A percentile compares a stretch with the other conserved stretches of the same genome.
phyloP scores from a whole-genome alignment of 140 eudicot species.

The Senecio squalidus region DNA sequence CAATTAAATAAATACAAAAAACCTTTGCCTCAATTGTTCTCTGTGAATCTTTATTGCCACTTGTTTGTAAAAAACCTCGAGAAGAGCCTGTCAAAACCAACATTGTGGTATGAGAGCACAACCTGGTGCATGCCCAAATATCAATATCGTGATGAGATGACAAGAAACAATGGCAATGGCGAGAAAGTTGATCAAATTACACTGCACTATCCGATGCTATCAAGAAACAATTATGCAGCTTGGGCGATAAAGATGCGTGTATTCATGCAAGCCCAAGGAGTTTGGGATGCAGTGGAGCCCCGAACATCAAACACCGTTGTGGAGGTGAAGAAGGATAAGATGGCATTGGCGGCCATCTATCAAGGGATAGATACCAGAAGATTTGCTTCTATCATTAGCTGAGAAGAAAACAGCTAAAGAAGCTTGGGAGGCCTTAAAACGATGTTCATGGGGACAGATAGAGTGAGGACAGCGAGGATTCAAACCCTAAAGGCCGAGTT shows the following conservation, averaged over 20 bases:
- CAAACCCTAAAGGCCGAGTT: slow-evolving; percentile 1
- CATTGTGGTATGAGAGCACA: slow-evolving; percentile 4
- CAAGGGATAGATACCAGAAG: not conserved
- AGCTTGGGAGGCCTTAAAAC: not conserved
- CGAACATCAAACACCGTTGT: not conserved
- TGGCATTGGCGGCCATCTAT: not conserved
- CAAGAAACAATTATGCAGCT: slow-evolving; percentile 1
- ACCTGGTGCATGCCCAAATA: not conserved
- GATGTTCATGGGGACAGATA: not conserved
- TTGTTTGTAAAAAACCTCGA: no score
- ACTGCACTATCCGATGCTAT: not conserved
- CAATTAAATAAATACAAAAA: no score
- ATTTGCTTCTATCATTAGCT: not conserved
- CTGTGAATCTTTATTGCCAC: no score
- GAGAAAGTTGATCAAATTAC: not conserved
- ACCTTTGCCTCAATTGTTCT: no score
- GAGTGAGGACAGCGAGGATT: not conserved
- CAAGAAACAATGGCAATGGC: no score
- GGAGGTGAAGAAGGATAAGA: not conserved
- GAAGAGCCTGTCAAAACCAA: not conserved
- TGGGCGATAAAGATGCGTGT: slow-evolving; percentile 4
- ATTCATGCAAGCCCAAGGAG: slow-evolving; percentile 6
- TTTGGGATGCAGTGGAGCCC: not conserved
- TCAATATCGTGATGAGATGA: not conserved
- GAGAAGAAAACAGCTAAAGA: not conserved